Percentiles rank a stretch among this genome's conserved stretches.
Conservation (phyloP, 345 rosid genomes). For the Hevea brasiliensis region DNA sequence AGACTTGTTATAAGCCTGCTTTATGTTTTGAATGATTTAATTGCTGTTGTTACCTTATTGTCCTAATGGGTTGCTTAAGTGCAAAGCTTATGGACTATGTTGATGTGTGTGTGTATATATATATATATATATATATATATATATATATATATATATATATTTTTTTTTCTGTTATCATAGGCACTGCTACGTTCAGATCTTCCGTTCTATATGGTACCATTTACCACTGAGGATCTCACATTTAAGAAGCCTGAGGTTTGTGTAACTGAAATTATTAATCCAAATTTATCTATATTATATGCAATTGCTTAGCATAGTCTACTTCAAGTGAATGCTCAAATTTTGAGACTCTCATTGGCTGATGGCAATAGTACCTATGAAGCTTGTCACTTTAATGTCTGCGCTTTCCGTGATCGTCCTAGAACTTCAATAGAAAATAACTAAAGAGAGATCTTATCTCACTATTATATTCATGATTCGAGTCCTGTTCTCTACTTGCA, state of each 20-base stretch:
- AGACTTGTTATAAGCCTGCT: not conserved
- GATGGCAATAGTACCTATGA: too few species aligned
- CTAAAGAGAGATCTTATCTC: too few species aligned
- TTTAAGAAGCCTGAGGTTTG: conserved; percentile 88
- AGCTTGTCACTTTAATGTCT: not conserved
- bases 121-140: too few species aligned
- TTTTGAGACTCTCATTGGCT: too few species aligned
- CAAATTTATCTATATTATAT: not conserved
- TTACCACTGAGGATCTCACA: conserved; percentile 54
- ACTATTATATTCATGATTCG: too few species aligned
- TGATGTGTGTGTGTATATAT: not conserved
- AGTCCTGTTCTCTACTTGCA: too few species aligned
- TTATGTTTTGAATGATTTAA: conserved; percentile 1
- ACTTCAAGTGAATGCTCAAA: not conserved
- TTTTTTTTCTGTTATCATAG: conserved; percentile 42
- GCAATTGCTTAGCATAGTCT: not conserved
- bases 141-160: too few species aligned
- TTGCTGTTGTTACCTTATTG: not conserved
- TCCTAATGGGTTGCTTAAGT: not conserved
- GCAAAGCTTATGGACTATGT: not conserved
- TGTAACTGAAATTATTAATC: not conserved
- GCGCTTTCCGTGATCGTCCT: not conserved
- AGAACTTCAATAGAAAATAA: too few species aligned
- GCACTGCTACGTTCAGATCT: conserved; percentile 84
- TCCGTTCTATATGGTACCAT: conserved; percentile 87